Base-by-base conservation (phyloP, 176 grass and related monocot species). In the Cenchrus americanus region DNA sequence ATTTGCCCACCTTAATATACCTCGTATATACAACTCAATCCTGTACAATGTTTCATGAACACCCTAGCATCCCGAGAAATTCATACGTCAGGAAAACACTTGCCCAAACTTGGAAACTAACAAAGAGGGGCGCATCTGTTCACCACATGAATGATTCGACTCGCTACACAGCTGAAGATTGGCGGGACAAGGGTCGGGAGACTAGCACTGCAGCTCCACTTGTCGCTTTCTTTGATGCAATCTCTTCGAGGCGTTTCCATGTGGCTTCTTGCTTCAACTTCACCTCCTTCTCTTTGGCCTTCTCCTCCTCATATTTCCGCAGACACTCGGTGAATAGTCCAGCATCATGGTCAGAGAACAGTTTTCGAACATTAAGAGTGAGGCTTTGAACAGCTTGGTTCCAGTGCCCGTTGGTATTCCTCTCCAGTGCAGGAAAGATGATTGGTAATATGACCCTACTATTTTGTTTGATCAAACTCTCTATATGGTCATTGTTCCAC, bases 311-410 rank as follows among this genome's bases (percentile, higher is more conserved):
- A 2, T 88, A 91, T 80, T 78, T 92, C 71, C 54, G 82, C 48
- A 58, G 53, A 66, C 93, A 93, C 72, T 92, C 87, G 0, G 47
- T 63, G 44, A 87, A 96, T 60, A 93, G 62, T n/a, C 79, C 90
- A 26, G 71, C 60, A 37, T 96, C 94, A 75, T 93, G 73, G 86
- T 93, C 88, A 19, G 91, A 90, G 73, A 96, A 88, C 51, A 96
- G 78, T 77, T 88, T 96, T 61, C 84, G 86, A 17, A 96, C 91
- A 71, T 96, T 96, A 43, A 93, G 77, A 17, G 91, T 93, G 14
- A 96, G 94, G 83, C 81, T 93, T 83, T 93, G 91, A 82, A 96
- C 94, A 75, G 89, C 94, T 84, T 75, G 91, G 69, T 96, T 96
- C 94, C 94, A 96, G 68, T 96, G 94, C 30, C 83, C 61, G 10